Percentiles rank a stretch among this genome's conserved stretches.
phyloP scores from a whole-genome alignment of 2,329 filamentous ascomycete species.

The Aspergillus latus region DNA sequence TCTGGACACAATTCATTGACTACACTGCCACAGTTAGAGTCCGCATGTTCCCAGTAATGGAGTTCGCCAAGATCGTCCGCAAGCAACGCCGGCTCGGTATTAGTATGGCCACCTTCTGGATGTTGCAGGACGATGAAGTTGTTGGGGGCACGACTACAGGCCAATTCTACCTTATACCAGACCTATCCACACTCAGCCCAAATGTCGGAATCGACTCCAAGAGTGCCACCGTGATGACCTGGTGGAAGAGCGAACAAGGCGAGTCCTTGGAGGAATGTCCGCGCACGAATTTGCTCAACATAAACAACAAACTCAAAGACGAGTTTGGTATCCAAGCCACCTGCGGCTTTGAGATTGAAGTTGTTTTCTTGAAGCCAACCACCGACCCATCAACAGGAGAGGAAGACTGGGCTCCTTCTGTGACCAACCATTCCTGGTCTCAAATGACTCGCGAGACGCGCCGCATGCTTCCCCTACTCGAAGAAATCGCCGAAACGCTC shows the following conservation, averaged over 20 bases:
- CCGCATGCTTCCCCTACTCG: slow-evolving; percentile 58
- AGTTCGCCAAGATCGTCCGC: slow-evolving; percentile 51
- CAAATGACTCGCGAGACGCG: slow-evolving; percentile 63
- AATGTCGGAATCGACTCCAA: slow-evolving; percentile 57
- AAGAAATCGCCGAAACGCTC: slow-evolving; percentile 64
- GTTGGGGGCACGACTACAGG: slow-evolving; percentile 59
- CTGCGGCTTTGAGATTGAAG: slow-evolving; percentile 79
- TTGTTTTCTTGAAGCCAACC: slow-evolving; percentile 64
- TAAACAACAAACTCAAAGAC: slow-evolving; percentile 55
- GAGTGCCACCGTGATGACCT: slow-evolving; percentile 66
- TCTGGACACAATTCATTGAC: slow-evolving; percentile 76
- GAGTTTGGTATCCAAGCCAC: slow-evolving; percentile 59
- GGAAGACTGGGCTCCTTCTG: slow-evolving; percentile 48
- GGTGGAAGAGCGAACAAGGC: slow-evolving; percentile 62
- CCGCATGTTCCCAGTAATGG: slow-evolving; percentile 65
- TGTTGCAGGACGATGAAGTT: slow-evolving; percentile 66
- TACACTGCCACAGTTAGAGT: slow-evolving; percentile 69
- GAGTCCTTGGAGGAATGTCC: slow-evolving; percentile 61
- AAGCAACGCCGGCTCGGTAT: slow-evolving; percentile 58
- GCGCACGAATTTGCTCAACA: slow-evolving; percentile 59
- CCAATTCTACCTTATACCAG: slow-evolving; percentile 66
- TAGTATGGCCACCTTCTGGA: slow-evolving; percentile 62
- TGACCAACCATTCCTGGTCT: slow-evolving; percentile 69
- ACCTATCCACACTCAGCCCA: slow-evolving; percentile 60
- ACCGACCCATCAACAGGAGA: slow-evolving; percentile 29